These are phyloP conservation scores for Zasmidium citrigriseum DNA, from an alignment of 2,329 filamentous ascomycete species.

Conservation along the genomic window DNA sequence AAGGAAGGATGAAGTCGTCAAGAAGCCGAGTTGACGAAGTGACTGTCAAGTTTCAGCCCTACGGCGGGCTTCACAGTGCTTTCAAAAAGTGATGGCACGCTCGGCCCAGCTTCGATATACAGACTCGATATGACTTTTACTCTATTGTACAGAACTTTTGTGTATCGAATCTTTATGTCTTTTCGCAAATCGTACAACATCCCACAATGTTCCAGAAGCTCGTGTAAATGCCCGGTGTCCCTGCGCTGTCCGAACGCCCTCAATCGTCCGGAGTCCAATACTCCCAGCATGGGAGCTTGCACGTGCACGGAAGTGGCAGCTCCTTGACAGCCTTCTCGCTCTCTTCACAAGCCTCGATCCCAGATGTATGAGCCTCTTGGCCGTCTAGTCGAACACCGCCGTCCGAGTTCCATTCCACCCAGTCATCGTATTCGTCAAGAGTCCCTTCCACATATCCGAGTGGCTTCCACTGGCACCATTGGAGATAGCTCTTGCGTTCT, in stretches of 20 bases:
- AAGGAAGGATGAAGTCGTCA: neutral
- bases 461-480: slow-evolving; percentile 15
- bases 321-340: too few relatives aligned
- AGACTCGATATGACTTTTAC: neutral
- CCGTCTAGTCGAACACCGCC: slow-evolving; percentile 22
- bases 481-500: slow-evolving; percentile 13
- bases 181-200: too few relatives aligned
- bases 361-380: neutral
- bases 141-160: neutral
- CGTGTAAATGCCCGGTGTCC: too few relatives aligned
- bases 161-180: too few relatives aligned
- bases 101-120: neutral
- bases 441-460: slow-evolving; percentile 1
- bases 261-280: neutral
- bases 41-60: neutral
- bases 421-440: slow-evolving; percentile 17
- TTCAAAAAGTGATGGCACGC: neutral
- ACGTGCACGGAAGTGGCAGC: neutral
- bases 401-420: slow-evolving; percentile 17
- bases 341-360: too few relatives aligned
- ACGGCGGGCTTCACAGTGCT: neutral
- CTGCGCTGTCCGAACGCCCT: too few relatives aligned
- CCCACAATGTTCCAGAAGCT: too few relatives aligned
- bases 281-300: neutral
- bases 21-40: neutral